These are phyloP conservation scores for Francoa sonchifolia DNA, from an alignment of 441 rosid species.

Conservation along the genomic window DNA sequence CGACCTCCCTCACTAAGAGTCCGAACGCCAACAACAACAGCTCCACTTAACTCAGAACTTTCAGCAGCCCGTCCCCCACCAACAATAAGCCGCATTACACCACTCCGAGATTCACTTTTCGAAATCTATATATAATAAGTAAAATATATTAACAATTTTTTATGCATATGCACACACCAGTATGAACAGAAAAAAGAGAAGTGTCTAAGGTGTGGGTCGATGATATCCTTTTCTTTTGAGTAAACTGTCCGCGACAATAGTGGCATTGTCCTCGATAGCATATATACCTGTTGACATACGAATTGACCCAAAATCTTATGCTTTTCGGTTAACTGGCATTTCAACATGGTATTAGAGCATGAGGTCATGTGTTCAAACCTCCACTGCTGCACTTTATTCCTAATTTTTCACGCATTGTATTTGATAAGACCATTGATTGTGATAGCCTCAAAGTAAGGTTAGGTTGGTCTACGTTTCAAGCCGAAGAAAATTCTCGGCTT, in stretches of 20 bases:
- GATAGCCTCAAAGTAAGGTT: too few species aligned
- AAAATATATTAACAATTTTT: conserved; percentile 8
- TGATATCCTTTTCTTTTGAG: conserved; percentile 6
- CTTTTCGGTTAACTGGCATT: too few species aligned
- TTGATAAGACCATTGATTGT: too few species aligned
- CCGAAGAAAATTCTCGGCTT: too few species aligned
- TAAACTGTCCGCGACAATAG: conserved; percentile 9
- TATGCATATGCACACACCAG: conserved; percentile 1
- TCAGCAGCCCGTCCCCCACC: conserved; percentile 99
- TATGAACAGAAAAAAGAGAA: conserved; percentile 1
- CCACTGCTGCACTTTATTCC: too few species aligned
- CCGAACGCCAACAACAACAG: conserved; percentile 94
- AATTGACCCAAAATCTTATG: background rate
- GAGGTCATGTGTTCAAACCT: too few species aligned
- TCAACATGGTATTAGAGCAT: too few species aligned
- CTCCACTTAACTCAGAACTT: conserved; percentile 70
- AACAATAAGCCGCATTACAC: conserved; percentile 98
- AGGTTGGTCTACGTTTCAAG: too few species aligned
- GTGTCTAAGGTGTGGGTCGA: background rate
- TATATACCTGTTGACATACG: too few species aligned
- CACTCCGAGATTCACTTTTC: conserved; percentile 70
- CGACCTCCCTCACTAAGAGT: conserved; percentile 99
- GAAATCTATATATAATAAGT: conserved; percentile 40
- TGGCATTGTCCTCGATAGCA: too few species aligned
- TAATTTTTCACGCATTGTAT: too few species aligned